Percentiles rank a stretch among this genome's conserved stretches.
Conservation (phyloP, 257 asterid species). For the Nyctanthes arbortristis region DNA sequence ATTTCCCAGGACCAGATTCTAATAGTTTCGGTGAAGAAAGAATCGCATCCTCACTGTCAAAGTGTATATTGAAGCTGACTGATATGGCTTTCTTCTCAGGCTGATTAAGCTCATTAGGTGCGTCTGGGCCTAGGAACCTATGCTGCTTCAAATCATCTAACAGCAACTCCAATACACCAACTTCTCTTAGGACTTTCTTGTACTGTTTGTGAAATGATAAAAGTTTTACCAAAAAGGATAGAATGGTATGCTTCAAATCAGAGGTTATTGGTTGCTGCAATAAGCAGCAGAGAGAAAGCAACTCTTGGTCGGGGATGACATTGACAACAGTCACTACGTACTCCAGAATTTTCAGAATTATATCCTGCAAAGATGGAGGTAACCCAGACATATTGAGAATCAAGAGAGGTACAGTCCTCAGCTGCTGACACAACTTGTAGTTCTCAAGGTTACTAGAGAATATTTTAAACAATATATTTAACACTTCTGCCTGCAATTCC, state of each 20-base stretch:
- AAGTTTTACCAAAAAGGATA: constrained; percentile 87
- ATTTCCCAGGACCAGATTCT: too few relatives aligned
- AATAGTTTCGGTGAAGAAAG: constrained; percentile 93
- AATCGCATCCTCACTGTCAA: constrained; percentile 77
- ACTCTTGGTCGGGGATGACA: constrained; percentile 95
- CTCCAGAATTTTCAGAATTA: constrained; percentile 94
- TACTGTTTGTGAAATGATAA: constrained; percentile 95
- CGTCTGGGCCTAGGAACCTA: constrained; percentile 74
- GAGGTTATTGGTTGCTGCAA: constrained; percentile 90
- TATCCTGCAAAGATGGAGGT: constrained; percentile 82
- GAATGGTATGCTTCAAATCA: constrained; percentile 74
- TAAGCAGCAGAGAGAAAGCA: constrained; percentile 94
- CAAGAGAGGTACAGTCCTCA: constrained; percentile 93
- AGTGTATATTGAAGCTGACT: constrained; percentile 78
- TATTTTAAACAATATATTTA: constrained; percentile 88
- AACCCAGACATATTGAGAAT: constrained; percentile 96
- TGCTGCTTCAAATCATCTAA: constrained; percentile 95
- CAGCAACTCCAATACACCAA: constrained; percentile 94
- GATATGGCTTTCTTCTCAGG: constrained; percentile 67
- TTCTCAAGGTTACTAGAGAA: constrained; percentile 95
- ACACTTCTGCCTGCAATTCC: constrained; percentile 90
- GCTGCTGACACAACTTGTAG: constrained; percentile 88
- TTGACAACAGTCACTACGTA: constrained; percentile 95
- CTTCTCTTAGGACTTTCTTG: constrained; percentile 92
- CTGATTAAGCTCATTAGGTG: constrained; percentile 44